Percentiles rank a stretch among this genome's conserved stretches.
Conservation (phyloP, 441 rosid genomes). For the Flueggea neowawraea region DNA sequence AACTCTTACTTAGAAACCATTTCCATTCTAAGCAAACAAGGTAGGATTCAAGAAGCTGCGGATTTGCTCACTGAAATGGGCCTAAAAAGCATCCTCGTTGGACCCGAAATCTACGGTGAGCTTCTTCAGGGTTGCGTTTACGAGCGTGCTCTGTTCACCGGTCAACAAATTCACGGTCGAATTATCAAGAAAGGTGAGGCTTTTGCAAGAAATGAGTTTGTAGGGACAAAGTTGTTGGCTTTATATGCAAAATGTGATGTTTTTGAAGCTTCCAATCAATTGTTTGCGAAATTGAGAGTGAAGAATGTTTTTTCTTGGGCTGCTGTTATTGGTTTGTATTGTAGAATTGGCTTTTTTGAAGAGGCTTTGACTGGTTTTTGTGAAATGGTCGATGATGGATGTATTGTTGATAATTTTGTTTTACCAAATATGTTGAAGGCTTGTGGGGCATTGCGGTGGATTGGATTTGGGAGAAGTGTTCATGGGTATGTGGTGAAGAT, state of each 20-base stretch:
- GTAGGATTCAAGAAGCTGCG: slow-evolving; percentile 54
- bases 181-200: slow-evolving; percentile 58
- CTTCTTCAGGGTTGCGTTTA: slow-evolving; percentile 74
- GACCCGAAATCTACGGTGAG: slow-evolving; percentile 68
- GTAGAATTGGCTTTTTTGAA: slow-evolving; percentile 48
- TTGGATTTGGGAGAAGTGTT: slow-evolving; percentile 57
- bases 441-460: slow-evolving; percentile 59
- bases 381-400: slow-evolving; percentile 53
- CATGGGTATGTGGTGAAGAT: slow-evolving; percentile 57
- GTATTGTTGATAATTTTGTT: slow-evolving; percentile 67
- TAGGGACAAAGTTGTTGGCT: slow-evolving; percentile 63
- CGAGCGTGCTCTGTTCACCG: slow-evolving; percentile 46
- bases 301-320: slow-evolving; percentile 84
- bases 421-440: slow-evolving; percentile 75
- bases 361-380: slow-evolving; percentile 52
- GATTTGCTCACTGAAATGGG: slow-evolving; percentile 51
- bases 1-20: slow-evolving; percentile 46
- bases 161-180: slow-evolving; percentile 79
- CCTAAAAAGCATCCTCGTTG: slow-evolving; percentile 26
- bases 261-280: slow-evolving; percentile 35
- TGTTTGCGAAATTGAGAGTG: slow-evolving; percentile 41
- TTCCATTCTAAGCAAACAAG: slow-evolving; percentile 53
- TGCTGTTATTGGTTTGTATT: slow-evolving; percentile 66
- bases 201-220: slow-evolving; percentile 51
- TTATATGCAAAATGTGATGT: slow-evolving; percentile 66